Percentiles rank a stretch among this genome's conserved stretches.
Conservation (phyloP, 805 yeast species). For the Trichomonascus vanleenenianus region DNA sequence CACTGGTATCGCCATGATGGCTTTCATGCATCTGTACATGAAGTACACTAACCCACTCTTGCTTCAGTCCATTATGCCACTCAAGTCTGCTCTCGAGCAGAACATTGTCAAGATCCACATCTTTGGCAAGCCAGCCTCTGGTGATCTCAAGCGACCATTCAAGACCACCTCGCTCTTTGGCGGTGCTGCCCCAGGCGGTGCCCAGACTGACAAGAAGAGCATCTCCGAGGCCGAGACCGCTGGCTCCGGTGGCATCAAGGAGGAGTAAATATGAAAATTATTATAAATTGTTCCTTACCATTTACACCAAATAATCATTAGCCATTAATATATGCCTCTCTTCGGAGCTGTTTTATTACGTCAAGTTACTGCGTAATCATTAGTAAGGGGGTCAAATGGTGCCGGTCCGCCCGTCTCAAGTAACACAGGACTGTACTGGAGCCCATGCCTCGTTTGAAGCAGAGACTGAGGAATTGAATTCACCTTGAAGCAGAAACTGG, state of each 20-base stretch:
- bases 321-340: not conserved
- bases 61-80: slow-evolving; percentile 86
- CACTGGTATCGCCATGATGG: slow-evolving; percentile 94
- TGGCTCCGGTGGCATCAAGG: slow-evolving; percentile 77
- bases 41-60: slow-evolving; percentile 94
- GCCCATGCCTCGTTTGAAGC: no score
- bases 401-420: no score
- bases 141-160: slow-evolving; percentile 96
- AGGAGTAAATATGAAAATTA: slow-evolving; percentile 44
- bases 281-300: not conserved
- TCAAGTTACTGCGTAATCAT: not conserved
- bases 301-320: not conserved
- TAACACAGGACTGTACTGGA: no score
- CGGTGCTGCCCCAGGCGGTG: slow-evolving; percentile 38
- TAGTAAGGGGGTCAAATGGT: no score
- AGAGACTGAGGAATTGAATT: no score
- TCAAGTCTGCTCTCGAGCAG: slow-evolving; percentile 83
- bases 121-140: slow-evolving; percentile 72
- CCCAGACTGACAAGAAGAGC: slow-evolving; percentile 80
- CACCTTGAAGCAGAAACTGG: no score
- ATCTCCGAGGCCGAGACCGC: slow-evolving; percentile 77
- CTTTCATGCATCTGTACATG: slow-evolving; percentile 96
- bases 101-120: slow-evolving; percentile 88
- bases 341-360: not conserved
- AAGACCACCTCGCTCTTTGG: slow-evolving; percentile 78